Evolutionary conservation across 805 yeast species (phyloP), one percentile per base, ranked within the genome.

Genomic region (Saccharomycopsis fibuligera): DNA sequence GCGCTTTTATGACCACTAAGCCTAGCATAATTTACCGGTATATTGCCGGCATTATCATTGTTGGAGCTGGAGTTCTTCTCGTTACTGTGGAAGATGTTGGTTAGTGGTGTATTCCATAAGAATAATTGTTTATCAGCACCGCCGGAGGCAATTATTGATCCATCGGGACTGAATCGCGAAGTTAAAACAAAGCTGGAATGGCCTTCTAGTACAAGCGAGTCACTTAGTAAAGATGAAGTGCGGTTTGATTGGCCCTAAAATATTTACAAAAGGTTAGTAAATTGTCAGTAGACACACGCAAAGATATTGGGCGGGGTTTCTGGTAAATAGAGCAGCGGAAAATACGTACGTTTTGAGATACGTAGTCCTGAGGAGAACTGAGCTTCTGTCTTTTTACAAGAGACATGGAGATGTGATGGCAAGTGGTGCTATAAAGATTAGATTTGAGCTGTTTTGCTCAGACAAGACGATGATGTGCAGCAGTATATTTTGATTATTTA

Each of bases 1-100:
- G 88, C 87, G 5, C 78, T 74, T 50, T 80, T 81, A 58, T 82
- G 87, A 3, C 83, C 86, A 10, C 55, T 50, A 2, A 76, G 53
- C 3, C 66, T 62, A 2, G 81, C 82, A 51, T 62, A 69, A 57
- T 77, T 78, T 9, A 57, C 54, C 1, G 57, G 41, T 4, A 48
- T 21, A 12, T n/a, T 17, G 2, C 49, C 56, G 45, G 57, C 51
- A 31, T 57, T 66, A 8, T 21, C 24, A n/a, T n/a, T 22, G n/a
- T 35, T n/a, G 37, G 6, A 35, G n/a, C n/a, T n/a, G n/a, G n/a
- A n/a, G n/a, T n/a, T 37, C 29, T 2, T 10, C 14, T 14, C 25
- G 41, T 31, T 24, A 38, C 16, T 33, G 21, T 14, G n/a, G 23
- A 37, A 14, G 8, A 23, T 29, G 10, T 52, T 51, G 17, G 12